Conservation (phyloP, 1,284 basidiomycete genomes). For the Butyriboletus regius region DNA sequence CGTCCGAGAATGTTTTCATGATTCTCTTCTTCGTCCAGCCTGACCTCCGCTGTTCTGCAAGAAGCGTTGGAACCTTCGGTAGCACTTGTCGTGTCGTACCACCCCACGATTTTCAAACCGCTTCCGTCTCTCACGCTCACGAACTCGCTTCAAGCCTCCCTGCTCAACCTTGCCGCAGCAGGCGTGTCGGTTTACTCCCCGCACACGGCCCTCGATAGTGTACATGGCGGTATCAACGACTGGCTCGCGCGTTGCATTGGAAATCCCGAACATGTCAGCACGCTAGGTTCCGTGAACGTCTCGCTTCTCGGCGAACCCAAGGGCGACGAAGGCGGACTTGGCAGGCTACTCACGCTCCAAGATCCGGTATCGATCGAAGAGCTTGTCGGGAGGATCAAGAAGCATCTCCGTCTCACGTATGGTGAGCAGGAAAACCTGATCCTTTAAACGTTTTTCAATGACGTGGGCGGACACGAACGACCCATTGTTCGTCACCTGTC, state of each 20-base stretch:
- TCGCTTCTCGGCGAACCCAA: conserved; percentile 38
- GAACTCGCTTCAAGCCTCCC: conserved; percentile 71
- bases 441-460: conserved; percentile 11
- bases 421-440: conserved; percentile 39
- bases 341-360: conserved; percentile 58
- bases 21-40: conserved; percentile 39
- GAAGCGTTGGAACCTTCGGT: conserved; percentile 64
- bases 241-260: conserved; percentile 56
- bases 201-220: conserved; percentile 79
- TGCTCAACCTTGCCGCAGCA: conserved; percentile 70
- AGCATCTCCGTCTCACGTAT: conserved; percentile 55
- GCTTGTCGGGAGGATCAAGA: conserved; percentile 62
- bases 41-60: conserved; percentile 69
- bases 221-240: conserved; percentile 79
- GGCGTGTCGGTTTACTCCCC: conserved; percentile 84
- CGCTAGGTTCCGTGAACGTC: conserved; percentile 22
- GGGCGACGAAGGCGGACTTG: conserved; percentile 54
- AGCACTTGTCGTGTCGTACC: conserved; percentile 76
- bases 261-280: conserved; percentile 19
- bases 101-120: conserved; percentile 81
- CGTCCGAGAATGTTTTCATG: conserved; percentile 9
- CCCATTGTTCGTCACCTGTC: neutral
- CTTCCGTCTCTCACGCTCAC: conserved; percentile 71
- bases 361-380: conserved; percentile 52
- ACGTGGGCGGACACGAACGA: conserved; percentile 6